Percentiles rank a stretch among this genome's conserved stretches.
These are phyloP conservation scores for Candida ulmi DNA, from an alignment of 805 yeast species.

Conservation along the genomic window DNA sequence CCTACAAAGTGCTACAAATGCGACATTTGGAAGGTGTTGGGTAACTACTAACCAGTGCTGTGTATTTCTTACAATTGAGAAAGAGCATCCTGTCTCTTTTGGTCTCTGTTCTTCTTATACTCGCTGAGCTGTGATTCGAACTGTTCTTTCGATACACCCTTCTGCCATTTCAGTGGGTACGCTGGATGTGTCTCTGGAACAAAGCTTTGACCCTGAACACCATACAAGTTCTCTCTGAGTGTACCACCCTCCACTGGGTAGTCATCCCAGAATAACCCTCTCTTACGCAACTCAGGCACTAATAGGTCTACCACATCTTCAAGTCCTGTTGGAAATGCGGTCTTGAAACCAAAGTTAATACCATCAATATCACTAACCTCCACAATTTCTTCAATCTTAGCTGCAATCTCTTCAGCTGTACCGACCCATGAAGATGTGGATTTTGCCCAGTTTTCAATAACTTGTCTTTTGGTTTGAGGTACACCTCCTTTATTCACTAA, in stretches of 20 bases:
- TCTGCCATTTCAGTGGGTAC: slow-evolving; percentile 4
- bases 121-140: not conserved
- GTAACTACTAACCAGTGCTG: no score
- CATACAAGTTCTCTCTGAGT: slow-evolving; percentile 11
- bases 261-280: slow-evolving; percentile 32
- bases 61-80: no score
- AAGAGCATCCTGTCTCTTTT: not conserved
- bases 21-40: no score
- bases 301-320: slow-evolving; percentile 33
- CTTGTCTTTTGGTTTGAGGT: slow-evolving; percentile 4
- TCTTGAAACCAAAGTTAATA: slow-evolving; percentile 33
- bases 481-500: not conserved
- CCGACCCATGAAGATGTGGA: slow-evolving; percentile 20
- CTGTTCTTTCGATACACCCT: not conserved
- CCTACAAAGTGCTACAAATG: no score
- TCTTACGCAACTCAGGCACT: slow-evolving; percentile 30
- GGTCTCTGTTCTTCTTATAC: not conserved
- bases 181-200: slow-evolving; percentile 12
- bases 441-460: slow-evolving; percentile 15
- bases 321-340: slow-evolving; percentile 31
- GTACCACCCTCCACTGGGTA: slow-evolving; percentile 26
- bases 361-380: slow-evolving; percentile 36
- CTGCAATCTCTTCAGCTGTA: slow-evolving; percentile 32
- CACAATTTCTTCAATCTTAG: slow-evolving; percentile 33
- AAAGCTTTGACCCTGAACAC: slow-evolving; percentile 12